Conservation (phyloP, 768 basidiomycete genomes). For the Strobilomyces dryophilus region DNA sequence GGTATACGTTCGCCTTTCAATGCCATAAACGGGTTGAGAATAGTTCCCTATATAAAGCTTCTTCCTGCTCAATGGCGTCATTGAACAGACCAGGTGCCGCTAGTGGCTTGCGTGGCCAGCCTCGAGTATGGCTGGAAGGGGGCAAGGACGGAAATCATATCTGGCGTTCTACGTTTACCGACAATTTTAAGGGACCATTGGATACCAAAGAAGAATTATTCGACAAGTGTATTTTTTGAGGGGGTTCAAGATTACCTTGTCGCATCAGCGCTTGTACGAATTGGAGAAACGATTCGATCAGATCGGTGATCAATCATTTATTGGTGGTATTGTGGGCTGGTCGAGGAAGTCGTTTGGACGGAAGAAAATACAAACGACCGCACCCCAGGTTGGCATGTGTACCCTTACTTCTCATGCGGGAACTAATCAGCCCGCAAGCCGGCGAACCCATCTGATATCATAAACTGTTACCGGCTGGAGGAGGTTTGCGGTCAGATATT, state of each 20-base stretch:
- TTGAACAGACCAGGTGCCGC: not conserved
- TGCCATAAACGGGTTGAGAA: not conserved
- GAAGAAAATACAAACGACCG: too few relatives aligned
- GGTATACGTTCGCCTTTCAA: slow-evolving; percentile 15
- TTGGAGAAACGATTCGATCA: not conserved
- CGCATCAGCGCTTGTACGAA: not conserved
- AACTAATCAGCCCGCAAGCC: too few relatives aligned
- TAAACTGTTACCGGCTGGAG: too few relatives aligned
- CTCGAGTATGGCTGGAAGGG: not conserved
- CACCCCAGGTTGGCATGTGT: too few relatives aligned
- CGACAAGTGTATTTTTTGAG: not conserved
- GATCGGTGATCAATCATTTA: not conserved
- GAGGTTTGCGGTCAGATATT: too few relatives aligned
- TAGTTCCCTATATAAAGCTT: not conserved
- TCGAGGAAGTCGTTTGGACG: not conserved
- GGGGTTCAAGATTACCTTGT: not conserved
- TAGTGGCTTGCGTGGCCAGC: not conserved
- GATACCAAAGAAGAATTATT: too few relatives aligned
- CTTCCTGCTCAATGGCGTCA: not conserved
- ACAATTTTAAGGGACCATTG: not conserved
- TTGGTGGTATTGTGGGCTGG: too few relatives aligned
- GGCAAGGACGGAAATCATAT: not conserved
- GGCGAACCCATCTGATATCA: too few relatives aligned
- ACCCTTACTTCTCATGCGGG: too few relatives aligned
- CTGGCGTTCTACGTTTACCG: not conserved